Percentiles rank a stretch among this genome's conserved stretches.
Conservation (phyloP, 768 basidiomycete genomes). For the Naganishia randhawae region DNA sequence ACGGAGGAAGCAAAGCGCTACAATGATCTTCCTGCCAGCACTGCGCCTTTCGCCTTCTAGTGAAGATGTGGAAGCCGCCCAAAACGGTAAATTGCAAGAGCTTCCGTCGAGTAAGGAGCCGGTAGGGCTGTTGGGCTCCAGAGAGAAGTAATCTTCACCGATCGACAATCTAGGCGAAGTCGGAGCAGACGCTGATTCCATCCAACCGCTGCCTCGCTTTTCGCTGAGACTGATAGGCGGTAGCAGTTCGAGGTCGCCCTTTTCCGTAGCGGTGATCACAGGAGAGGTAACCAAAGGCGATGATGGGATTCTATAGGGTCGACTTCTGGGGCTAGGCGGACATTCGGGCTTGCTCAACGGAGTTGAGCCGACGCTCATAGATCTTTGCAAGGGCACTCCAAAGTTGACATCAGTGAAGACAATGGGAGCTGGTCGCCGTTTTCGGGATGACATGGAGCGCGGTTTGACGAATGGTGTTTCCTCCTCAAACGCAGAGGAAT, state of each 20-base stretch:
- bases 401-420: conserved; percentile 14
- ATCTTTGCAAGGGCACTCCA: conserved; percentile 12
- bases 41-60: conserved; percentile 17
- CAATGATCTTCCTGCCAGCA: conserved; percentile 6
- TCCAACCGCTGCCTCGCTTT: not conserved
- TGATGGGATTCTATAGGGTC: conserved; percentile 16
- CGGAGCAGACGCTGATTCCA: not conserved
- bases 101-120: conserved; percentile 25
- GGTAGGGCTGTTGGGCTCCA: conserved; percentile 30
- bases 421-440: conserved; percentile 10
- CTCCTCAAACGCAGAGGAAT: conserved; percentile 12
- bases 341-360: conserved; percentile 6
- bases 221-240: conserved; percentile 8
- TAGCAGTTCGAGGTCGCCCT: not conserved
- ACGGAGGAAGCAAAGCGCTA: conserved; percentile 8
- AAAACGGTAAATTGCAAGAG: not conserved
- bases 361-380: conserved; percentile 17
- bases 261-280: conserved; percentile 6
- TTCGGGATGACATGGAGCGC: conserved; percentile 9
- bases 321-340: conserved; percentile 4
- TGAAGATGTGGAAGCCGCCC: not conserved
- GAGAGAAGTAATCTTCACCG: conserved; percentile 19
- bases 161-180: not conserved
- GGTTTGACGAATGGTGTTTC: conserved; percentile 1
- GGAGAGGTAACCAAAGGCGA: conserved; percentile 17